These are phyloP conservation scores for Cyclaneusma minus DNA, from an alignment of 2,329 filamentous ascomycete species.

Conservation along the genomic window DNA sequence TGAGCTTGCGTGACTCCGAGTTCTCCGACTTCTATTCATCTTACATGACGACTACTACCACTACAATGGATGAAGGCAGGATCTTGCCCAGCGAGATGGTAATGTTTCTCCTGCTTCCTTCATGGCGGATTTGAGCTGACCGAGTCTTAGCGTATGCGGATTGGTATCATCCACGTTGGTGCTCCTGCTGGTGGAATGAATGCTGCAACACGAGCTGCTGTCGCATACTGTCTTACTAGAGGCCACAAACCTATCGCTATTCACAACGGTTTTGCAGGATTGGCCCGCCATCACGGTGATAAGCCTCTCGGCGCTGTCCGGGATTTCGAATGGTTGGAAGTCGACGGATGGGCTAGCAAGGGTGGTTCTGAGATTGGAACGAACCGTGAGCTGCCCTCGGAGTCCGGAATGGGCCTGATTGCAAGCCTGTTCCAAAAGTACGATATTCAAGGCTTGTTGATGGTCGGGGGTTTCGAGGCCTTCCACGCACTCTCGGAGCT, in stretches of 20 bases:
- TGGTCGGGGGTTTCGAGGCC: conserved; percentile 90
- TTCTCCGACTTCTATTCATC: conserved; percentile 86
- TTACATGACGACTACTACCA: conserved; percentile 81
- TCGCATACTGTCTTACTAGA: conserved; percentile 79
- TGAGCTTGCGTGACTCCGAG: conserved; percentile 79
- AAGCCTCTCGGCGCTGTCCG: conserved; percentile 69
- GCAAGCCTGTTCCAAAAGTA: conserved; percentile 74
- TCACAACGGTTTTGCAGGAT: conserved; percentile 91
- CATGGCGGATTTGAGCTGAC: not conserved
- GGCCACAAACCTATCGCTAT: conserved; percentile 90
- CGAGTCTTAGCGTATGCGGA: conserved; percentile 57
- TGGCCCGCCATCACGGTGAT: conserved; percentile 80
- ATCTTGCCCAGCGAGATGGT: conserved; percentile 58
- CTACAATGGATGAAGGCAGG: conserved; percentile 51
- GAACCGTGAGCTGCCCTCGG: conserved; percentile 80
- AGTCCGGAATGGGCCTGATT: conserved; percentile 68
- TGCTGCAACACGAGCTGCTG: conserved; percentile 80
- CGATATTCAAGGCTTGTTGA: conserved; percentile 80
- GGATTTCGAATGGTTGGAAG: conserved; percentile 81
- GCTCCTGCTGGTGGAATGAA: conserved; percentile 98
- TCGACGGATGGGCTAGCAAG: conserved; percentile 88
- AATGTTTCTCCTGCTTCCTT: conserved; percentile 7
- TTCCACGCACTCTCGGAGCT: conserved; percentile 86
- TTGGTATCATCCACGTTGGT: conserved; percentile 93
- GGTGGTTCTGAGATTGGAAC: conserved; percentile 97